Evolutionary conservation across 1,284 basidiomycete species (phyloP).

Genomic region (Fomitopsis betulina): DNA sequence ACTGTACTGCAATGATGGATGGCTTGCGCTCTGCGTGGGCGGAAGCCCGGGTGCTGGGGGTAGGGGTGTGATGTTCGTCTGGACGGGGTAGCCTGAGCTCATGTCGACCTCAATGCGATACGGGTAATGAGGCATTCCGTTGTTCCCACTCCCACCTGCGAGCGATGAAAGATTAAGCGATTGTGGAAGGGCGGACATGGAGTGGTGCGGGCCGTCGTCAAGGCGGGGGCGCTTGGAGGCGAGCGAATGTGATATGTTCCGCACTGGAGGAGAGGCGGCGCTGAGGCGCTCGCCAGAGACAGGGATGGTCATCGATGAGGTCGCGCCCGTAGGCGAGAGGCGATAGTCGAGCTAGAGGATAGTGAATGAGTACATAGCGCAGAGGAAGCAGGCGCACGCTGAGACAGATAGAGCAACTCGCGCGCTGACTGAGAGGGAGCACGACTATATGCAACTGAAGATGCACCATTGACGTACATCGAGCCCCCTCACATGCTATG

Average conservation of each 20-base stretch:
- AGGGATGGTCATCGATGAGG: conserved; percentile 23
- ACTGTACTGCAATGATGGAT: conserved; percentile 15
- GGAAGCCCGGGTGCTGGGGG: conserved; percentile 10
- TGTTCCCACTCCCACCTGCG: conserved; percentile 7
- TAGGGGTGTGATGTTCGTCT: conserved; percentile 15
- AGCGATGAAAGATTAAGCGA: conserved; percentile 10
- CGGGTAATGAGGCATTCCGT: conserved; percentile 12
- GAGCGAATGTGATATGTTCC: conserved; percentile 15
- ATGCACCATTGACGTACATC: too few relatives aligned
- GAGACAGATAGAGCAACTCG: neutral
- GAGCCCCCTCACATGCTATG: too few relatives aligned
- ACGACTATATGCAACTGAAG: neutral
- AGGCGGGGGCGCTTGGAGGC: conserved; percentile 21
- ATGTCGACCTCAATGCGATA: conserved; percentile 27
- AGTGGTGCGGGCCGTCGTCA: conserved; percentile 8
- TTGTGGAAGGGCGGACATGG: conserved; percentile 12
- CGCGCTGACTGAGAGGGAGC: neutral
- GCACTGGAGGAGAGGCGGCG: conserved; percentile 12
- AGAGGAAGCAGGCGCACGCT: neutral
- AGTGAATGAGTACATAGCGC: neutral
- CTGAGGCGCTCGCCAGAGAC: conserved; percentile 29
- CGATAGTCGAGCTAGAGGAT: conserved; percentile 21
- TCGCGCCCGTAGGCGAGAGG: conserved; percentile 16
- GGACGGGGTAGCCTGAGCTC: conserved; percentile 12
- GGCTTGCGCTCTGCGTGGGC: conserved; percentile 16